Conservation (phyloP, 805 yeast genomes). For the Zygotorulaspora chibaensis region DNA sequence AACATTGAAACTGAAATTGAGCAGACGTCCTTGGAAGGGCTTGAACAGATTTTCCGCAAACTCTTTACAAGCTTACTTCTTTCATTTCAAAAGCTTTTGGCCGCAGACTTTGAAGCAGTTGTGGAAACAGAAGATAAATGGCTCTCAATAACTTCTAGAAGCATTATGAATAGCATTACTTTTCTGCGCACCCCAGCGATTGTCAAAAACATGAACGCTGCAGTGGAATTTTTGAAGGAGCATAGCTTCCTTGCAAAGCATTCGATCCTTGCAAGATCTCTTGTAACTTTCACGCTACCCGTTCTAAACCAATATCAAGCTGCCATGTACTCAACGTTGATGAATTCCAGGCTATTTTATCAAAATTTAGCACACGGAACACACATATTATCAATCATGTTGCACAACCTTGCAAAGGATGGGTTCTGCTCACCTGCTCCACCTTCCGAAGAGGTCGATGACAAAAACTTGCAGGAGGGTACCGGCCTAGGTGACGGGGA, state of each 20-base stretch:
- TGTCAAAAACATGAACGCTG: slow-evolving; percentile 32
- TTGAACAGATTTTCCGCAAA: slow-evolving; percentile 48
- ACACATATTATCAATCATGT: slow-evolving; percentile 49
- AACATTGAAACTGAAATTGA: slow-evolving; percentile 1
- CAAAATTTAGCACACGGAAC: slow-evolving; percentile 56
- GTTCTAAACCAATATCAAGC: slow-evolving; percentile 55
- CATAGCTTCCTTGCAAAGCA: slow-evolving; percentile 39
- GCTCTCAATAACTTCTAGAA: slow-evolving; percentile 50
- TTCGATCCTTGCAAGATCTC: slow-evolving; percentile 42
- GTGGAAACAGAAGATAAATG: slow-evolving; percentile 61
- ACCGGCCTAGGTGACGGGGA: slow-evolving; percentile 92
- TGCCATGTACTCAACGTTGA: slow-evolving; percentile 43
- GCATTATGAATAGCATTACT: slow-evolving; percentile 41
- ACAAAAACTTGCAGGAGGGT: slow-evolving; percentile 73
- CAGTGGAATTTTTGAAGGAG: slow-evolving; percentile 35
- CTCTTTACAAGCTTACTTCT: slow-evolving; percentile 58
- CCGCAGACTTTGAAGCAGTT: slow-evolving; percentile 33
- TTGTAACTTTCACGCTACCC: slow-evolving; percentile 57
- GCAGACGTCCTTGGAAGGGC: slow-evolving; percentile 27
- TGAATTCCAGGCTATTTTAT: slow-evolving; percentile 47
- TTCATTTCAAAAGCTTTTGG: slow-evolving; percentile 58
- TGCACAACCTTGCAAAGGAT: slow-evolving; percentile 59
- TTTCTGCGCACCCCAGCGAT: slow-evolving; percentile 41
- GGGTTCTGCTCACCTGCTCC: slow-evolving; percentile 95
- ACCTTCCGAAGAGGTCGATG: slow-evolving; percentile 55